Conservation (phyloP, 1,284 basidiomycete genomes). For the Inonotus obliquus region DNA sequence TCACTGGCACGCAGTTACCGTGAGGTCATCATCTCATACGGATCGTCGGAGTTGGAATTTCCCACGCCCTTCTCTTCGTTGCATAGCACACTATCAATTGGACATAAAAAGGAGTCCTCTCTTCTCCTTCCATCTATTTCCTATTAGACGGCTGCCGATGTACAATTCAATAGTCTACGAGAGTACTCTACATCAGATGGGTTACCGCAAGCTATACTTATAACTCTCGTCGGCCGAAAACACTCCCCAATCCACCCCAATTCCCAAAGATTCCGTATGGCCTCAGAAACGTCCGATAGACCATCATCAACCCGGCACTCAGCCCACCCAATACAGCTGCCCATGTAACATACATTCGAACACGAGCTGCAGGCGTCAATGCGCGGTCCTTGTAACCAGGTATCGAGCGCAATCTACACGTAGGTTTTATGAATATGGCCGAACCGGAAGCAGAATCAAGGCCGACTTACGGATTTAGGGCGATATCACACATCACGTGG, state of each 20-base stretch:
- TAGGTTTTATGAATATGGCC: background rate
- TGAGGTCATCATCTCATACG: background rate
- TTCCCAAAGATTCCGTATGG: conserved; percentile 50
- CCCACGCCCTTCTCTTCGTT: background rate
- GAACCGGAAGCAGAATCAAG: conserved; percentile 18
- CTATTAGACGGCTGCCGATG: background rate
- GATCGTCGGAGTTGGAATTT: background rate
- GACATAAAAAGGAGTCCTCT: background rate
- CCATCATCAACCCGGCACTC: conserved; percentile 62
- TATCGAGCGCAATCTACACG: conserved; percentile 56
- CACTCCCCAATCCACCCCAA: conserved; percentile 53
- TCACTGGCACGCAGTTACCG: conserved; percentile 1
- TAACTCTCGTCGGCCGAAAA: conserved; percentile 43
- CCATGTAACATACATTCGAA: conserved; percentile 64
- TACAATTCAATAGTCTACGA: background rate
- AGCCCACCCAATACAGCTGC: conserved; percentile 67
- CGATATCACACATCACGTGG: conserved; percentile 79
- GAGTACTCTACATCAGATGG: conserved; percentile 2
- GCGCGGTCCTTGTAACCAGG: conserved; percentile 76
- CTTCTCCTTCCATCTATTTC: background rate
- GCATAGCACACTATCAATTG: background rate
- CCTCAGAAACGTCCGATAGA: conserved; percentile 60
- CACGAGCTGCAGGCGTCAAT: conserved; percentile 57
- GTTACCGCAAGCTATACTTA: background rate
- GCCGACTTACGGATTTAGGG: conserved; percentile 73